Percentiles rank a stretch among this genome's conserved stretches.
Evolutionary conservation across 164 flowering plant species (phyloP).

Genomic region (Magnolia changhungtana): DNA sequence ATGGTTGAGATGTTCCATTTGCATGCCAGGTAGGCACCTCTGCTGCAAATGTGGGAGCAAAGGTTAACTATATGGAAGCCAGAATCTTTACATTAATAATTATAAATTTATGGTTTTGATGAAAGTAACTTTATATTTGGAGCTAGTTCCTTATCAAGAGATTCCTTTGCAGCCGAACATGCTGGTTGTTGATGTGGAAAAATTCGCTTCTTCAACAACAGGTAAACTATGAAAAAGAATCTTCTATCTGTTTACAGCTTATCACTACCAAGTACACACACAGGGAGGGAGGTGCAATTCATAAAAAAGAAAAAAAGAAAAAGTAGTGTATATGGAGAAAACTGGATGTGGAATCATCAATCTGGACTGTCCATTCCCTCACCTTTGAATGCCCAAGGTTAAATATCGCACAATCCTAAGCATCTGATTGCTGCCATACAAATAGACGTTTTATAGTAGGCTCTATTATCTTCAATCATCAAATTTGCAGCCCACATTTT

Average conservation of each 20-base stretch:
- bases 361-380: too few species aligned
- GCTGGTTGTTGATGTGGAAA: slow-evolving; percentile 94
- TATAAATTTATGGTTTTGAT: background rate
- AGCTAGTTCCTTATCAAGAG: background rate
- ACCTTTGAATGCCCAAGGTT: too few species aligned
- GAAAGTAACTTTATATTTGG: background rate
- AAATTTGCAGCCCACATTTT: too few species aligned
- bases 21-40: background rate
- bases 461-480: too few species aligned
- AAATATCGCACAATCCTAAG: too few species aligned
- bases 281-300: background rate
- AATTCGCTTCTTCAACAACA: slow-evolving; percentile 59
- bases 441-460: too few species aligned
- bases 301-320: too few species aligned
- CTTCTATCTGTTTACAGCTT: too few species aligned
- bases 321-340: too few species aligned
- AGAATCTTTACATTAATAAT: background rate
- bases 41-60: background rate
- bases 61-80: background rate
- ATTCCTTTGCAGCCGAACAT: slow-evolving; percentile 84
- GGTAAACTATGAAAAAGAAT: slow-evolving; percentile 35
- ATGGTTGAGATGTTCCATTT: background rate
- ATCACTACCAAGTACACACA: too few species aligned
- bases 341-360: too few species aligned
- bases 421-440: too few species aligned